These are phyloP conservation scores for Paecilomyces sp. DNA, from an alignment of 2,329 filamentous ascomycete species.

Conservation along the genomic window DNA sequence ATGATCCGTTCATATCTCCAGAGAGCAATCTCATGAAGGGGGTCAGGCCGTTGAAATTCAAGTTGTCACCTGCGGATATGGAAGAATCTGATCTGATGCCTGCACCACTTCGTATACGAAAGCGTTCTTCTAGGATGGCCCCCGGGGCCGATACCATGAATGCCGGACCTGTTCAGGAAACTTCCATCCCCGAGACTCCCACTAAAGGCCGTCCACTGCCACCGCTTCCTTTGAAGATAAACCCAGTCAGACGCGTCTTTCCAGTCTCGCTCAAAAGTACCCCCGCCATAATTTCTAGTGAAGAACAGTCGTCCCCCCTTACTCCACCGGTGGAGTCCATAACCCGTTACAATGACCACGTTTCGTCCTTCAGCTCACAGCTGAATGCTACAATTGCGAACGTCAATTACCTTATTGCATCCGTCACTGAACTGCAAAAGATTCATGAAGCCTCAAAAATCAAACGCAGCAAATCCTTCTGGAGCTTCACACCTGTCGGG, in stretches of 20 bases:
- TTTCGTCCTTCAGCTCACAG: constrained; percentile 18
- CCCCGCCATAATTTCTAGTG: not conserved
- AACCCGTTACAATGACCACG: constrained; percentile 15
- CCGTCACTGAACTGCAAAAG: constrained; percentile 17
- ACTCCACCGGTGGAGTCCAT: constrained; percentile 7
- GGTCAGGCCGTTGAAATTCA: not conserved
- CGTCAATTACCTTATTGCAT: constrained; percentile 18
- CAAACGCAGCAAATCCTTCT: constrained; percentile 29
- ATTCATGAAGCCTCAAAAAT: constrained; percentile 17
- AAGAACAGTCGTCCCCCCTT: not conserved
- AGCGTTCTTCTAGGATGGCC: not conserved
- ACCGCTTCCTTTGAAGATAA: not conserved
- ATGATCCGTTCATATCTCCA: constrained; percentile 5
- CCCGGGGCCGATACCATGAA: not conserved
- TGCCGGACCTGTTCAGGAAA: not conserved
- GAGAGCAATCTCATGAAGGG: not conserved
- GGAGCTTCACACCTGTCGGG: constrained; percentile 27
- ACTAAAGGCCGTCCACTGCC: not conserved
- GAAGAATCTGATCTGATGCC: constrained; percentile 1
- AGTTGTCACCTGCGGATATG: not conserved
- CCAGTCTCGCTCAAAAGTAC: not conserved
- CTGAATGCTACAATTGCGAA: constrained; percentile 18
- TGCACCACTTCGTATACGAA: constrained; percentile 7
- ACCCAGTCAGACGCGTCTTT: not conserved
- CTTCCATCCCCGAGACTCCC: not conserved